Percentiles rank a stretch among this genome's conserved stretches.
Evolutionary conservation across 805 yeast species (phyloP).

Genomic region (Cyberlindnera euphorbiiphila): DNA sequence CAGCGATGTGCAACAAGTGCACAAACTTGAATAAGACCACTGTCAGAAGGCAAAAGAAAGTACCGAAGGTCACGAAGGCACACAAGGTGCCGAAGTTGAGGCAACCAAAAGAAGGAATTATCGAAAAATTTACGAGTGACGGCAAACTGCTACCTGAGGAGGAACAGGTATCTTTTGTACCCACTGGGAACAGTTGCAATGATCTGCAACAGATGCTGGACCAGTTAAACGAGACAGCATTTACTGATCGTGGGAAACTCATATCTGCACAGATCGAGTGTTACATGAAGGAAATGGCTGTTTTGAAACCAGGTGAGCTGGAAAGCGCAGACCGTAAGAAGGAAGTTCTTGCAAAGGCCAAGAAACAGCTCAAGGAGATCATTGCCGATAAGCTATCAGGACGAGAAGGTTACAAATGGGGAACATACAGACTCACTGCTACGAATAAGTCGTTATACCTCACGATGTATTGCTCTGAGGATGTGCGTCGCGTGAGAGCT

Average conservation of each 20-base stretch:
- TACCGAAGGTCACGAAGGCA: too few relatives aligned
- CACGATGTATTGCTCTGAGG: slow-evolving; percentile 13
- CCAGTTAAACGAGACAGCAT: neutral
- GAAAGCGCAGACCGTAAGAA: neutral
- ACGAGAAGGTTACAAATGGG: slow-evolving; percentile 7
- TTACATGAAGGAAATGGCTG: neutral
- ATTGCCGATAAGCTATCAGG: neutral
- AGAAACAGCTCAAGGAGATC: slow-evolving; percentile 1
- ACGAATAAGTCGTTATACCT: slow-evolving; percentile 5
- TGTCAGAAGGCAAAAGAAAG: too few relatives aligned
- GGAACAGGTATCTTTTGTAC: neutral
- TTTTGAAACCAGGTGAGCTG: neutral
- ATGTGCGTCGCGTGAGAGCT: slow-evolving; percentile 4
- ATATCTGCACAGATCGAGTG: slow-evolving; percentile 1
- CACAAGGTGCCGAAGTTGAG: neutral
- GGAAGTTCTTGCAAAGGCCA: neutral
- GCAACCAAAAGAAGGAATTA: neutral
- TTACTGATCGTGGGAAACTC: neutral
- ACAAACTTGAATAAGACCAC: slow-evolving; percentile 7
- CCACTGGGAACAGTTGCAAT: neutral
- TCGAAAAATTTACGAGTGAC: too few relatives aligned
- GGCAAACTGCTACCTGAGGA: too few relatives aligned
- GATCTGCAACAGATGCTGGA: slow-evolving; percentile 1
- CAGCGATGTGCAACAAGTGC: slow-evolving; percentile 10
- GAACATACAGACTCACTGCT: slow-evolving; percentile 7